A percentile compares a stretch with the other conserved stretches of the same genome.
phyloP scores from a whole-genome alignment of 495 filamentous ascomycete species.

The Letharia lupina region DNA sequence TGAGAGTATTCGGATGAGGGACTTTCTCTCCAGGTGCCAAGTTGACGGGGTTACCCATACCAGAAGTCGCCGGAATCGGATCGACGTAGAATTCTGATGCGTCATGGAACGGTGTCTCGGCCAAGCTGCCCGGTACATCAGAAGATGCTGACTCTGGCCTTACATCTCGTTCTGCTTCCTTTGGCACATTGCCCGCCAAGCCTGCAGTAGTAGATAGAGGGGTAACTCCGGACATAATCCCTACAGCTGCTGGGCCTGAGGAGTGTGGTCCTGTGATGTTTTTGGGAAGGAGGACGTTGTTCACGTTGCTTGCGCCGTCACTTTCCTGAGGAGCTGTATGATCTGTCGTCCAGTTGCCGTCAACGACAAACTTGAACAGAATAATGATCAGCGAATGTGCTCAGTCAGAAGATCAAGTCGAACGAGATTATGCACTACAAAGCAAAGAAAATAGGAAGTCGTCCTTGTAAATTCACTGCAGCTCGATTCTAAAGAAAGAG shows the following conservation, averaged over 20 bases:
- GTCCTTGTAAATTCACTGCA: background rate
- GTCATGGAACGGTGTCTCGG: conserved; percentile 61
- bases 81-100: conserved; percentile 56
- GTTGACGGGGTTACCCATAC: conserved; percentile 70
- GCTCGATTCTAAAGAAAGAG: background rate
- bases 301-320: conserved; percentile 69
- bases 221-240: conserved; percentile 59
- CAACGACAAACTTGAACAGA: conserved; percentile 71
- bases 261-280: conserved; percentile 48
- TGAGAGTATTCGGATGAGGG: conserved; percentile 49
- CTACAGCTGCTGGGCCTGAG: conserved; percentile 26
- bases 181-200: conserved; percentile 59
- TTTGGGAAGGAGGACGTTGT: conserved; percentile 77
- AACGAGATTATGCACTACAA: background rate
- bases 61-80: conserved; percentile 65
- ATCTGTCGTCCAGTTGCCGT: conserved; percentile 78
- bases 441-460: background rate
- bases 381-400: conserved; percentile 3
- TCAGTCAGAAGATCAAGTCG: background rate
- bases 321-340: conserved; percentile 66
- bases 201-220: conserved; percentile 68
- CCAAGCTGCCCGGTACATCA: conserved; percentile 67
- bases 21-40: conserved; percentile 74
- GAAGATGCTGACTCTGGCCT: conserved; percentile 26
- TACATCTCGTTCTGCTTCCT: conserved; percentile 37